These are phyloP conservation scores for Epichloe baconii DNA, from an alignment of 2,329 filamentous ascomycete species.

Conservation along the genomic window DNA sequence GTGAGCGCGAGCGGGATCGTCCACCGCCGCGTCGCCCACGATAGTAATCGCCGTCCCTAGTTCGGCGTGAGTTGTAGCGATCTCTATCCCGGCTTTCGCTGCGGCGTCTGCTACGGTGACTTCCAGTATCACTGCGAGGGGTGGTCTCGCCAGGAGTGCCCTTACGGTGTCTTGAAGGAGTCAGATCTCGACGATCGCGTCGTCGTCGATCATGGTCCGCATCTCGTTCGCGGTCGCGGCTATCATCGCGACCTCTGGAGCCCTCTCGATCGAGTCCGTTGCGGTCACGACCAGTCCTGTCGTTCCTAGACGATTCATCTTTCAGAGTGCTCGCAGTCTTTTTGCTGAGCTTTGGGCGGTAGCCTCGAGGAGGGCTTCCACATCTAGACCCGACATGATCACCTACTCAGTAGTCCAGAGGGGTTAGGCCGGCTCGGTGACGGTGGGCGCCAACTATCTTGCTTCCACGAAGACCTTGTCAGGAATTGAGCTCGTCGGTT, in stretches of 20 bases:
- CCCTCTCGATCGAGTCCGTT: constrained; percentile 42
- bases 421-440: neutral
- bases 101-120: constrained; percentile 69
- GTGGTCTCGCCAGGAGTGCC: constrained; percentile 48
- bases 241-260: constrained; percentile 41
- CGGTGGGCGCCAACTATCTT: neutral
- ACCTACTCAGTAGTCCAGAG: constrained; percentile 6
- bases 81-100: constrained; percentile 69
- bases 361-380: constrained; percentile 83
- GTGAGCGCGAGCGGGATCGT: constrained; percentile 55
- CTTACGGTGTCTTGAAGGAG: constrained; percentile 30
- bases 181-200: constrained; percentile 42
- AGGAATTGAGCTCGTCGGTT: neutral
- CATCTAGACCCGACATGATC: constrained; percentile 47
- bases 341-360: constrained; percentile 51
- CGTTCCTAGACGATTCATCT: constrained; percentile 37
- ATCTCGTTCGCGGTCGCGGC: constrained; percentile 44
- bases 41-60: constrained; percentile 64
- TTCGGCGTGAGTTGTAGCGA: constrained; percentile 58
- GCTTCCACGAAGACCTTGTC: neutral
- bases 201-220: constrained; percentile 39
- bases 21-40: constrained; percentile 27
- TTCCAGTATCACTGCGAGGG: constrained; percentile 63
- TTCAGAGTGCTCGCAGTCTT: constrained; percentile 31
- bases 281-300: constrained; percentile 15